phyloP scores from a whole-genome alignment of 2,329 filamentous ascomycete species.

The Intubia oerlemansii region DNA sequence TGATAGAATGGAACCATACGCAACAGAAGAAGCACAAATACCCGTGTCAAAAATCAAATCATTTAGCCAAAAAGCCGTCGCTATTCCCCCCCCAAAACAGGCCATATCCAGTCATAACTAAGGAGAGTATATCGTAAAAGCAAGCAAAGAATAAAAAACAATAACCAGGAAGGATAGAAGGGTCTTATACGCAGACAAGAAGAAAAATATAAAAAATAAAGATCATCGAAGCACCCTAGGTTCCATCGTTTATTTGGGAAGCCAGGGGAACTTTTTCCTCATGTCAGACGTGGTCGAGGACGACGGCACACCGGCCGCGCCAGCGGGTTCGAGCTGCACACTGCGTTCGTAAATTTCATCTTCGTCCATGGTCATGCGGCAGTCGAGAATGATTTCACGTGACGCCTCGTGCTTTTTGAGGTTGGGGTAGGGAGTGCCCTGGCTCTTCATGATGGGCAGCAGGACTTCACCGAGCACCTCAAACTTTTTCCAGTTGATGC shows the following conservation, averaged over 20 bases:
- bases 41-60: too few species aligned
- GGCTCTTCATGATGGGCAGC: conserved; percentile 76
- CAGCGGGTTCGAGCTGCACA: conserved; percentile 31
- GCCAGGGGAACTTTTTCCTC: conserved; percentile 48
- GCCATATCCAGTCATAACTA: too few species aligned
- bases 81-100: too few species aligned
- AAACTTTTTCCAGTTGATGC: conserved; percentile 97
- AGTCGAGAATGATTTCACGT: conserved; percentile 58
- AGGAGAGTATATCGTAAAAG: too few species aligned
- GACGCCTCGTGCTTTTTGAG: conserved; percentile 48
- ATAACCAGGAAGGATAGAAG: too few species aligned
- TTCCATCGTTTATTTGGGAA: conserved; percentile 21
- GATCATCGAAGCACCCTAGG: neutral
- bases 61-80: too few species aligned
- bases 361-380: conserved; percentile 63
- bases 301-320: conserved; percentile 14
- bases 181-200: too few species aligned
- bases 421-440: conserved; percentile 62
- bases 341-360: conserved; percentile 53
- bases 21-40: too few species aligned
- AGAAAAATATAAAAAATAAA: neutral
- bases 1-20: too few species aligned
- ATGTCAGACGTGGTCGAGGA: conserved; percentile 16
- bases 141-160: too few species aligned
- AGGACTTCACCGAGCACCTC: conserved; percentile 88